Conservation (phyloP, 805 yeast species). For the Kurtzmaniella fragi region DNA sequence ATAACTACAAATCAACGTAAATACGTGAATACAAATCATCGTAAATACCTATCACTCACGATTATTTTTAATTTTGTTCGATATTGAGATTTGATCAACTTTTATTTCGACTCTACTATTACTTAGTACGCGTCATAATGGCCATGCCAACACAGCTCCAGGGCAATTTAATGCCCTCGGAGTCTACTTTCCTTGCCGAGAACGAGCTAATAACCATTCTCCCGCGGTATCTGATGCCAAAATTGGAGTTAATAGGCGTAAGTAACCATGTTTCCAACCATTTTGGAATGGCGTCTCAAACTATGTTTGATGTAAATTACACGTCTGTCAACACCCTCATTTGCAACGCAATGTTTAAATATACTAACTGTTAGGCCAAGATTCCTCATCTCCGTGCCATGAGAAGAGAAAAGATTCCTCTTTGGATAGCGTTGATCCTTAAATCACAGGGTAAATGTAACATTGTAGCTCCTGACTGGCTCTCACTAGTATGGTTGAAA, state of each 20-base stretch:
- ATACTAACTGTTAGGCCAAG: slow-evolving; percentile 29
- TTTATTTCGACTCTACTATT: too few species aligned
- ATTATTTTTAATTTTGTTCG: too few species aligned
- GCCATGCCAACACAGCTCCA: slow-evolving; percentile 54
- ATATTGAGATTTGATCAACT: too few species aligned
- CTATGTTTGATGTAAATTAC: not conserved
- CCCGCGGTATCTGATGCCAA: slow-evolving; percentile 71
- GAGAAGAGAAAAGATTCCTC: slow-evolving; percentile 64
- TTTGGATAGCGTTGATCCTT: slow-evolving; percentile 83
- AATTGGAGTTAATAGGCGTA: slow-evolving; percentile 62
- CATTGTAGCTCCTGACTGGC: slow-evolving; percentile 84
- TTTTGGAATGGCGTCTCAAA: too few species aligned
- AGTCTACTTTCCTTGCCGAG: slow-evolving; percentile 81
- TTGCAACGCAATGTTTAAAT: not conserved
- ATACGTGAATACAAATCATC: too few species aligned
- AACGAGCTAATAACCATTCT: slow-evolving; percentile 66
- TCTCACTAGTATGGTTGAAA: slow-evolving; percentile 49
- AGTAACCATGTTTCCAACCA: too few species aligned
- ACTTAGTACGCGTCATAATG: slow-evolving; percentile 33
- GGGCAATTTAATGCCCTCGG: slow-evolving; percentile 64
- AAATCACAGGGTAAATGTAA: slow-evolving; percentile 84
- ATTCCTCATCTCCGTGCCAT: slow-evolving; percentile 61
- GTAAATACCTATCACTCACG: too few species aligned
- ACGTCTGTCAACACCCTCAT: not conserved
- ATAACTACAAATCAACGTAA: too few species aligned